Conservation (phyloP, 2,329 filamentous ascomycete genomes). For the Calonectria leucothoes region DNA sequence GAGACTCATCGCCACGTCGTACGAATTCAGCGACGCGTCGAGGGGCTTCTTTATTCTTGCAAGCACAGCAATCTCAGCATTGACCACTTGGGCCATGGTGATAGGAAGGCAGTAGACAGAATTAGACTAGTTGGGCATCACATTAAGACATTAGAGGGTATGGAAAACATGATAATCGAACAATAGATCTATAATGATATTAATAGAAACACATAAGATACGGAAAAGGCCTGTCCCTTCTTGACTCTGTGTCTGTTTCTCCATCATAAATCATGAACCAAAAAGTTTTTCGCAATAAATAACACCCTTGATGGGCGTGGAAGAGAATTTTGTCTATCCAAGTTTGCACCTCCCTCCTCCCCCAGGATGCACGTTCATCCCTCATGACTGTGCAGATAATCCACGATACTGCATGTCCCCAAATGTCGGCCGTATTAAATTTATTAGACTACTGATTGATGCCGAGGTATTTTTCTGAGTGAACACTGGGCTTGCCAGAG, state of each 20-base stretch:
- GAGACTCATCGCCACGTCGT: constrained; percentile 5
- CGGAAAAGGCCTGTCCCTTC: neutral
- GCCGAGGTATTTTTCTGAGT: neutral
- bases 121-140: neutral
- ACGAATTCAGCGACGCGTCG: neutral
- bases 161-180: neutral
- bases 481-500: neutral
- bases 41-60: neutral
- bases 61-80: neutral
- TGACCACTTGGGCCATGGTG: neutral
- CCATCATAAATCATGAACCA: neutral
- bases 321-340: neutral
- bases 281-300: neutral
- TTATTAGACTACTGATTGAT: neutral
- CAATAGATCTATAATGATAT: neutral
- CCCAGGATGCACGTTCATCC: no score
- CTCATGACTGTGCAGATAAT: no score
- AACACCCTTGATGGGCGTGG: neutral
- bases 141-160: neutral
- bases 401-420: neutral
- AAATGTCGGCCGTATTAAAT: neutral
- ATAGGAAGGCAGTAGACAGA: neutral
- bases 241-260: neutral
- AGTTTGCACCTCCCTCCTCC: neutral
- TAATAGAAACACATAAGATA: neutral